These are phyloP conservation scores for Cadophora gregata DNA, from an alignment of 2,329 filamentous ascomycete species.

Conservation along the genomic window DNA sequence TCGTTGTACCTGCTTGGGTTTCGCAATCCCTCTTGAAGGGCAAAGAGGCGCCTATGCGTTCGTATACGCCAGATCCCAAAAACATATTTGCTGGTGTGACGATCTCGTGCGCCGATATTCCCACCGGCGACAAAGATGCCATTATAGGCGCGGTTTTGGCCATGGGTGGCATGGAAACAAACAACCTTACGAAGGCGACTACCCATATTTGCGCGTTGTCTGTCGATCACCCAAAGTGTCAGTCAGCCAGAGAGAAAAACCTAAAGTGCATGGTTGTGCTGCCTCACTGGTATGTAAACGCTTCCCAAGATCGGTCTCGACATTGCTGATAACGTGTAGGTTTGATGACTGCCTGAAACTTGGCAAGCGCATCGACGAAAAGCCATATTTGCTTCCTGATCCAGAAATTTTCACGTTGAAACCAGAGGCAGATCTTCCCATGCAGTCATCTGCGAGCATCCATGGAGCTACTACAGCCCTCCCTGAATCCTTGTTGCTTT, in stretches of 20 bases:
- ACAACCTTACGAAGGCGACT: conserved; percentile 72
- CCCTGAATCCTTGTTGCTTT: conserved; percentile 50
- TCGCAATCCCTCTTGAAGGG: conserved; percentile 69
- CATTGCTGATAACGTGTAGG: conserved; percentile 56
- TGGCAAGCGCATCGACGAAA: conserved; percentile 87
- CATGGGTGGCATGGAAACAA: conserved; percentile 82
- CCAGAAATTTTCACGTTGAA: conserved; percentile 76
- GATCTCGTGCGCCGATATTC: conserved; percentile 83
- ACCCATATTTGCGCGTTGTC: conserved; percentile 90
- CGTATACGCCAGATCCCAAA: conserved; percentile 88
- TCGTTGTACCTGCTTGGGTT: conserved; percentile 85
- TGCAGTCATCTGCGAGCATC: conserved; percentile 65
- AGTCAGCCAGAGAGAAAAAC: conserved; percentile 65
- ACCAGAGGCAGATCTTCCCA: conserved; percentile 60
- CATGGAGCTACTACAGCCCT: conserved; percentile 67
- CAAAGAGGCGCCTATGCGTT: conserved; percentile 78
- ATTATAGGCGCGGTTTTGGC: conserved; percentile 90
- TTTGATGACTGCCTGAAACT: conserved; percentile 97
- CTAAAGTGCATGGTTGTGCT: conserved; percentile 83
- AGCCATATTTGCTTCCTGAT: conserved; percentile 83
- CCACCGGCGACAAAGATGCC: conserved; percentile 85
- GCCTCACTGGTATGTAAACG: conserved; percentile 76
- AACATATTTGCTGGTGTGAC: conserved; percentile 89
- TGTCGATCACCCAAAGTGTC: conserved; percentile 74
- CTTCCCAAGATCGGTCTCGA: background rate